Conservation (phyloP, 441 rosid species). For the Biscutella laevigata region DNA sequence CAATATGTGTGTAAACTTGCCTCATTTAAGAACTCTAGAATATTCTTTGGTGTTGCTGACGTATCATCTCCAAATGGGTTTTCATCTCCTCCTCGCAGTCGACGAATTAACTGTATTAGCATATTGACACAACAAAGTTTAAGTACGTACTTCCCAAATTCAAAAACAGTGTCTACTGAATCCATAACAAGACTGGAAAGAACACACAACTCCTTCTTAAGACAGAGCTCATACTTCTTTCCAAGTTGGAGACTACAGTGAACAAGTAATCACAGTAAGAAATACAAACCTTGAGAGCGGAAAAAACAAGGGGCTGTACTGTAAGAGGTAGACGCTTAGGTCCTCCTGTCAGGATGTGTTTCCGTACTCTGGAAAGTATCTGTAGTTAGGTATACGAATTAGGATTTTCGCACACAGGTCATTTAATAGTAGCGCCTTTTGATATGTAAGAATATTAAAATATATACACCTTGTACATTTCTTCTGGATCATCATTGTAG, state of each 20-base stretch:
- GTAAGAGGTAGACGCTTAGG: constrained; percentile 78
- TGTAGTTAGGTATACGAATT: constrained; percentile 19
- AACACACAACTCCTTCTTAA: not conserved
- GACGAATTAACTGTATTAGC: constrained; percentile 51
- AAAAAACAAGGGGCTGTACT: constrained; percentile 79
- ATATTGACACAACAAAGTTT: constrained; percentile 6
- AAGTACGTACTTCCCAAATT: not conserved
- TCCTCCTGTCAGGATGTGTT: constrained; percentile 79
- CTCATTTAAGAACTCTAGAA: constrained; percentile 86
- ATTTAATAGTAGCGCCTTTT: not conserved
- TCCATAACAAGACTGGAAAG: not conserved
- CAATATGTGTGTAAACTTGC: constrained; percentile 29
- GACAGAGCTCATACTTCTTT: not conserved
- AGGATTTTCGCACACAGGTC: constrained; percentile 2
- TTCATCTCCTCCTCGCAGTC: constrained; percentile 75
- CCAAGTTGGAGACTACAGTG: constrained; percentile 5
- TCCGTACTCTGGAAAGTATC: constrained; percentile 45
- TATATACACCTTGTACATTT: constrained; percentile 72
- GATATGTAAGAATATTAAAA: no score
- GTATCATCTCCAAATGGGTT: constrained; percentile 92
- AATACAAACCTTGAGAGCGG: constrained; percentile 71
- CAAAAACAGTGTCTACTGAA: constrained; percentile 2
- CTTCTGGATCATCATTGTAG: constrained; percentile 77
- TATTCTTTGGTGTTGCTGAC: constrained; percentile 63
- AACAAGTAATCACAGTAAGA: constrained; percentile 12